Conservation (phyloP, 1,284 basidiomycete species). For the Cutaneotrichosporon mucoides region DNA sequence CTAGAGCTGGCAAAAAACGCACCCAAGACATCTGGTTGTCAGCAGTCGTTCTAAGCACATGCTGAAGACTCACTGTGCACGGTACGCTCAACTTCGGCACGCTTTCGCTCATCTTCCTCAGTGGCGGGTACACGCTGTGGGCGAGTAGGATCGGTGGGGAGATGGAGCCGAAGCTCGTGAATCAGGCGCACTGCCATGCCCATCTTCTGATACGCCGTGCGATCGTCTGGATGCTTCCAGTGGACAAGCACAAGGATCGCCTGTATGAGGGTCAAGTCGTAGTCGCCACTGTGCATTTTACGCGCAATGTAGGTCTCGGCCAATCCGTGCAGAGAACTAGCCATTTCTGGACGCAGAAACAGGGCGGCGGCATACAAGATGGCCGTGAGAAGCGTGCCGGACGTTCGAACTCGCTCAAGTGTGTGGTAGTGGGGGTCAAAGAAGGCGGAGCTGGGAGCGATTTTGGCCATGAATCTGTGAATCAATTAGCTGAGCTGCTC, state of each 20-base stretch:
- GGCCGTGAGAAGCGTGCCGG: slow-evolving; percentile 20
- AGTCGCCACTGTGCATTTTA: slow-evolving; percentile 11
- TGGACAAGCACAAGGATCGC: slow-evolving; percentile 16
- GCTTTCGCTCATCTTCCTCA: slow-evolving; percentile 12
- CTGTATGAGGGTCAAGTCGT: slow-evolving; percentile 17
- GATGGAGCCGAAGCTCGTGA: slow-evolving; percentile 18
- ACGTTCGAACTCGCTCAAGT: slow-evolving; percentile 6
- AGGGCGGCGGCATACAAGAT: slow-evolving; percentile 24
- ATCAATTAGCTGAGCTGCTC: not conserved
- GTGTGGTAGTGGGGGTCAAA: slow-evolving; percentile 18
- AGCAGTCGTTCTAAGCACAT: no score
- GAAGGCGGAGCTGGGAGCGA: slow-evolving; percentile 1
- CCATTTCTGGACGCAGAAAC: slow-evolving; percentile 20
- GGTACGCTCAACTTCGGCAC: slow-evolving; percentile 9
- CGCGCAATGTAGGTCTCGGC: slow-evolving; percentile 19
- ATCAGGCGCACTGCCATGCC: slow-evolving; percentile 27
- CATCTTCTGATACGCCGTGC: slow-evolving; percentile 22
- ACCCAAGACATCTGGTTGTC: not conserved
- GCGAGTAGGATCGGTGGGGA: not conserved
- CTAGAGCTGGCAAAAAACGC: not conserved
- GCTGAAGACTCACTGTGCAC: slow-evolving; percentile 5
- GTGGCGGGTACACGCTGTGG: not conserved
- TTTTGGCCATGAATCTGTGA: slow-evolving; percentile 6
- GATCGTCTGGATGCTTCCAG: slow-evolving; percentile 18
- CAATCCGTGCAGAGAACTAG: slow-evolving; percentile 6